phyloP scores from a whole-genome alignment of 805 yeast genomes.

The Myxozyma neotropica region DNA sequence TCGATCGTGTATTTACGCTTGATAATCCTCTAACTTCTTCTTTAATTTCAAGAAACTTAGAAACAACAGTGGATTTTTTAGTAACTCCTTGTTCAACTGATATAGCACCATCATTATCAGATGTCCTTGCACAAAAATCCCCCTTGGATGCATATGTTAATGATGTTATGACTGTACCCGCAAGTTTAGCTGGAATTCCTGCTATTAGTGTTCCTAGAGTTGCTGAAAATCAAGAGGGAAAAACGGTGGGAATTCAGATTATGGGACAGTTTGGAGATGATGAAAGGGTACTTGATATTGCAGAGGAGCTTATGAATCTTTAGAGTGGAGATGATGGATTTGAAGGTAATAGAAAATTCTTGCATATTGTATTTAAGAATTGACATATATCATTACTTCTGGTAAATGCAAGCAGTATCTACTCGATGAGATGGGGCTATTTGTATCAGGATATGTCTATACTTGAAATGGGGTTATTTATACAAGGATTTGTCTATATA shows the following conservation, averaged over 20 bases:
- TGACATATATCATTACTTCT: too few species aligned
- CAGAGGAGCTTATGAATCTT: constrained; percentile 34
- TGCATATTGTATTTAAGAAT: background rate
- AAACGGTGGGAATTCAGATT: constrained; percentile 71
- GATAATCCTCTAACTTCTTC: constrained; percentile 48
- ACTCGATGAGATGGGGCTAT: too few species aligned
- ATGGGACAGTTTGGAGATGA: constrained; percentile 90
- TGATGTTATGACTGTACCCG: constrained; percentile 86
- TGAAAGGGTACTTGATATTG: constrained; percentile 54
- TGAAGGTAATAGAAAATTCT: background rate
- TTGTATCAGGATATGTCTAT: too few species aligned
- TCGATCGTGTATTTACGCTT: constrained; percentile 62
- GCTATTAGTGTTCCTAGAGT: constrained; percentile 72
- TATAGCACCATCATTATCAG: constrained; percentile 58
- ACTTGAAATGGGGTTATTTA: too few species aligned
- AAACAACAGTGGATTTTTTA: constrained; percentile 63
- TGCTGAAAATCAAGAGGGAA: constrained; percentile 34
- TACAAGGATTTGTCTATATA: too few species aligned
- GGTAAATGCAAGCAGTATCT: too few species aligned
- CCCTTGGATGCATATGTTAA: constrained; percentile 65
- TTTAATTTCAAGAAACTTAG: constrained; percentile 31
- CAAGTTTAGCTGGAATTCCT: constrained; percentile 90
- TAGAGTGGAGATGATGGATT: background rate
- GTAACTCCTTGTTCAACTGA: constrained; percentile 69
- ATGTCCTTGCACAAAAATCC: constrained; percentile 45